phyloP scores from a whole-genome alignment of 2,329 filamentous ascomycete genomes.

The Aureobasidium leucospermi region DNA sequence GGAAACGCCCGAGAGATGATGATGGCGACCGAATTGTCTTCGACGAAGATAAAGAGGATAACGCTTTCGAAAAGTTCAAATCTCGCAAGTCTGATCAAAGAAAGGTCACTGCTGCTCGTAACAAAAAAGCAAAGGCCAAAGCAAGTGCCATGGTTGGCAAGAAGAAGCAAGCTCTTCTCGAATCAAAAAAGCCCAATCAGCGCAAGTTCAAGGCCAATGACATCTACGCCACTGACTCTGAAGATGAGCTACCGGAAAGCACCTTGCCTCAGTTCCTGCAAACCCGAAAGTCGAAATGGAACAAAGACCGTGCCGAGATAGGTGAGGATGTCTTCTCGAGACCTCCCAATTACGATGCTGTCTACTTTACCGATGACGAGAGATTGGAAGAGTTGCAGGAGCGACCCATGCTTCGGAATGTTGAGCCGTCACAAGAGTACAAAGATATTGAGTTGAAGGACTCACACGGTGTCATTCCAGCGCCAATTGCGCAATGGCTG shows the following conservation, averaged over 20 bases:
- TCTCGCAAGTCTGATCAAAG: constrained; percentile 49
- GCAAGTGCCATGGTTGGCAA: constrained; percentile 32
- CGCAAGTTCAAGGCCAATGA: background rate
- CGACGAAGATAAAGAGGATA: constrained; percentile 47
- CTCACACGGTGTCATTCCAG: constrained; percentile 76
- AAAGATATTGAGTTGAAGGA: constrained; percentile 66
- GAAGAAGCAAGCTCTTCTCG: constrained; percentile 17
- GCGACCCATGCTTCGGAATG: constrained; percentile 59
- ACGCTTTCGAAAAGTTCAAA: constrained; percentile 58
- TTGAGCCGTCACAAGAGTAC: constrained; percentile 62
- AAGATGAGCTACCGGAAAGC: constrained; percentile 50
- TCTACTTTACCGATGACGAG: constrained; percentile 70
- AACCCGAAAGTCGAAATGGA: constrained; percentile 61
- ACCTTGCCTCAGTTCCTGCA: constrained; percentile 66
- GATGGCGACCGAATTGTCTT: constrained; percentile 11
- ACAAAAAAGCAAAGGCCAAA: constrained; percentile 39
- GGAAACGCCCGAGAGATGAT: constrained; percentile 2
- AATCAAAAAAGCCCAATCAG: constrained; percentile 9
- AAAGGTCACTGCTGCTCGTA: constrained; percentile 44
- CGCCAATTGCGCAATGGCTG: constrained; percentile 82
- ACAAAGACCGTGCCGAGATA: constrained; percentile 51
- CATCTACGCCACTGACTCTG: constrained; percentile 32
- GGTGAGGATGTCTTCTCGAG: constrained; percentile 64
- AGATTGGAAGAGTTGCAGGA: constrained; percentile 55
- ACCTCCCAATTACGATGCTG: constrained; percentile 67